phyloP scores from a whole-genome alignment of 345 rosid species.

The Populus nigra region DNA sequence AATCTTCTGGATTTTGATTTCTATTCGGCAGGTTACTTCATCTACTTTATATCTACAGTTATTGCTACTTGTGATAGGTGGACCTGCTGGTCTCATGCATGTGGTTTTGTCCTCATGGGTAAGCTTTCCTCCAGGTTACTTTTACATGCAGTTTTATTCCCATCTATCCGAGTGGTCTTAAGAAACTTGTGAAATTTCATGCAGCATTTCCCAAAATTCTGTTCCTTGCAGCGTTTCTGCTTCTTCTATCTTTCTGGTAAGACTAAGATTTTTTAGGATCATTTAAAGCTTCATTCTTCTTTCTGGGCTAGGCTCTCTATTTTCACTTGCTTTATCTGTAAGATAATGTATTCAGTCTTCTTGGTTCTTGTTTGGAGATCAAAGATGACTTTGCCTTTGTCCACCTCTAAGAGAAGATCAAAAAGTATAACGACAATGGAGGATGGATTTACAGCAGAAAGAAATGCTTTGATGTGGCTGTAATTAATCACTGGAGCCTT shows the following conservation, averaged over 20 bases:
- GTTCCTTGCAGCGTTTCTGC: conserved; percentile 57
- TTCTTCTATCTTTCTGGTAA: conserved; percentile 69
- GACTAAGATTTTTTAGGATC: conserved; percentile 33
- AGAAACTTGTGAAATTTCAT: conserved; percentile 10
- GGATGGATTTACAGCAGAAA: not conserved
- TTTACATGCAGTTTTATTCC: not conserved
- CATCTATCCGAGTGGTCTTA: conserved; percentile 13
- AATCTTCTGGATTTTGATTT: not conserved
- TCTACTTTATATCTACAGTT: conserved; percentile 45
- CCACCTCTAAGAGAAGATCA: not conserved
- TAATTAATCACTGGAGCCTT: not conserved
- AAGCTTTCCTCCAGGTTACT: conserved; percentile 18
- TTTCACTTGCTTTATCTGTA: not conserved
- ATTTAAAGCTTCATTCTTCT: not conserved
- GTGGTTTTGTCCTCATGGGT: conserved; percentile 69
- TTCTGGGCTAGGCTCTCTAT: not conserved
- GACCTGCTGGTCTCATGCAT: conserved; percentile 56
- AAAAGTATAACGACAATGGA: not conserved
- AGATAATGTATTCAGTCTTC: not conserved
- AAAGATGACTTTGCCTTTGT: not conserved
- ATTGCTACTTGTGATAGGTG: conserved; percentile 51
- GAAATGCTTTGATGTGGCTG: not conserved
- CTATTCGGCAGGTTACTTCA: conserved; percentile 46
- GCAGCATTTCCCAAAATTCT: conserved; percentile 64
- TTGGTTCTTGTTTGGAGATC: not conserved